phyloP scores from a whole-genome alignment of 257 asterid genomes.

The Ajuga chamaepitys region DNA sequence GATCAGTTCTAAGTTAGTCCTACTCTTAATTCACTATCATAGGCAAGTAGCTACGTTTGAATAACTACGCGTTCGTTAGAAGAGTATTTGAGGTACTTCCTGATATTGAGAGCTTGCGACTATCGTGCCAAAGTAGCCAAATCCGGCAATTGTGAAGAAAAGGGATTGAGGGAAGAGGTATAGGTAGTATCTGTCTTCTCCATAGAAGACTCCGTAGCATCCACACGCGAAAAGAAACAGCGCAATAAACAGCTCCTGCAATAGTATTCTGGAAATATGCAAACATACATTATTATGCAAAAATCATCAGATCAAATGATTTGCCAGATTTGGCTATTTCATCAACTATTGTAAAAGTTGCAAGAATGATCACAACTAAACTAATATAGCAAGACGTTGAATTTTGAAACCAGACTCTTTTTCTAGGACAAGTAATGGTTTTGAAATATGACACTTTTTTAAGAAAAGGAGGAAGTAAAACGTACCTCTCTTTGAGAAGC shows the following conservation, averaged over 20 bases:
- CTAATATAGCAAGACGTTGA: too few species aligned
- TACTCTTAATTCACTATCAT: background rate
- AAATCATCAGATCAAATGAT: too few species aligned
- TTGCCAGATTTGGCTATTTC: too few species aligned
- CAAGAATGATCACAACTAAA: too few species aligned
- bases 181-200: conserved; percentile 32
- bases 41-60: too few species aligned
- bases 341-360: too few species aligned
- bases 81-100: background rate
- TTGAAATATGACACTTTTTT: background rate
- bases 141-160: conserved; percentile 41
- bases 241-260: conserved; percentile 35
- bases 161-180: conserved; percentile 46
- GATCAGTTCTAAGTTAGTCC: conserved; percentile 20
- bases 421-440: background rate
- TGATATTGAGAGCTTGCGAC: conserved; percentile 15
- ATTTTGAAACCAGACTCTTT: background rate
- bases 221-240: conserved; percentile 37
- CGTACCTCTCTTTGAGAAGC: conserved; percentile 37
- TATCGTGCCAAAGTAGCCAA: conserved; percentile 40
- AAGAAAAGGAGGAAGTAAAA: background rate
- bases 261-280: conserved; percentile 22
- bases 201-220: conserved; percentile 31
- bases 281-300: too few species aligned
- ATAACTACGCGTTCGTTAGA: background rate